phyloP scores from a whole-genome alignment of 2,329 filamentous ascomycete genomes.

The Lachnellula occidentalis region DNA sequence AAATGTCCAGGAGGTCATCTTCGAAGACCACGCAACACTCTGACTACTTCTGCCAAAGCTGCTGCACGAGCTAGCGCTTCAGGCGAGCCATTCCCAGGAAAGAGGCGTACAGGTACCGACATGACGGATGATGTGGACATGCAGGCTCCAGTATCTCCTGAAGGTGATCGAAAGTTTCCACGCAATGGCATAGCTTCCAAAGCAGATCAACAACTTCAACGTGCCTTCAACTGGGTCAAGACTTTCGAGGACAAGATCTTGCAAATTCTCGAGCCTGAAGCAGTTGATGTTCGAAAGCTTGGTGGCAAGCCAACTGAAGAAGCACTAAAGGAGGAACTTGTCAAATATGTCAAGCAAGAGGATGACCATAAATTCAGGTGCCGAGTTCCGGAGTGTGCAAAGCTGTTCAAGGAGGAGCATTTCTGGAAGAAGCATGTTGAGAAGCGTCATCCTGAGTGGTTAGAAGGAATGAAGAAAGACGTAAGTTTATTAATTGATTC shows the following conservation, averaged over 20 bases:
- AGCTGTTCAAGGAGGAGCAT: slow-evolving; percentile 93
- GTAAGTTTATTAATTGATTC: slow-evolving; percentile 46
- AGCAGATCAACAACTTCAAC: slow-evolving; percentile 84
- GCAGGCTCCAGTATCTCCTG: slow-evolving; percentile 54
- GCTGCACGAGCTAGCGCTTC: slow-evolving; percentile 80
- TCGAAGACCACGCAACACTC: slow-evolving; percentile 78
- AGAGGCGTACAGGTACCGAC: slow-evolving; percentile 62
- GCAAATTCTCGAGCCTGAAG: slow-evolving; percentile 86
- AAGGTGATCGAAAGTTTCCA: slow-evolving; percentile 68
- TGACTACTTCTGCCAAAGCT: slow-evolving; percentile 76
- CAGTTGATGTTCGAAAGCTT: slow-evolving; percentile 81
- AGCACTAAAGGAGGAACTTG: slow-evolving; percentile 77
- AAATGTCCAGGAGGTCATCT: slow-evolving; percentile 98
- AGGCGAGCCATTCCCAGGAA: slow-evolving; percentile 77
- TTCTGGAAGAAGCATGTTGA: slow-evolving; percentile 99
- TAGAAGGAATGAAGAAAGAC: slow-evolving; percentile 73
- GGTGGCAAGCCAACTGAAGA: slow-evolving; percentile 85
- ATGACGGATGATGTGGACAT: slow-evolving; percentile 40
- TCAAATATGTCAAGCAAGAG: slow-evolving; percentile 90
- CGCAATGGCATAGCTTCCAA: slow-evolving; percentile 58
- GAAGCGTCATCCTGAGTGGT: slow-evolving; percentile 89
- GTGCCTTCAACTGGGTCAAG: slow-evolving; percentile 97
- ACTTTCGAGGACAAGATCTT: slow-evolving; percentile 96
- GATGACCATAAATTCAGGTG: slow-evolving; percentile 96
- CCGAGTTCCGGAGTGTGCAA: slow-evolving; percentile 92